These are phyloP conservation scores for Paulownia fortunei DNA, from an alignment of 257 asterid species.

Conservation along the genomic window DNA sequence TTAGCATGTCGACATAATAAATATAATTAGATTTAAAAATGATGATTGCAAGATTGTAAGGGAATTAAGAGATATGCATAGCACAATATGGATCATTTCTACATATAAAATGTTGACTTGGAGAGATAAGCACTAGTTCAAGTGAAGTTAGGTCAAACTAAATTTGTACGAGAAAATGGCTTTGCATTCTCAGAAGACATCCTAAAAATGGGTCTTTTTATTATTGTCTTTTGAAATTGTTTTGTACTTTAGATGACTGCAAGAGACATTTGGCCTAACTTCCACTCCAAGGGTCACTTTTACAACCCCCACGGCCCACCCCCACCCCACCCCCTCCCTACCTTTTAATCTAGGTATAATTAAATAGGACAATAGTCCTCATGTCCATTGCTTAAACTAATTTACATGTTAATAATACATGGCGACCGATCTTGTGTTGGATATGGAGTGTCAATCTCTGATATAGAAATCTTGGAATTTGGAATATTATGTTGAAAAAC, in stretches of 20 bases:
- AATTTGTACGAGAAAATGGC: slow-evolving; percentile 29
- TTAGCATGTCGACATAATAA: slow-evolving; percentile 5
- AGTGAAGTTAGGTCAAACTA: slow-evolving; percentile 39
- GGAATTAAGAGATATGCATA: slow-evolving; percentile 29
- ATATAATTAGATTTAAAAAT: background rate
- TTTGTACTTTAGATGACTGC: slow-evolving; percentile 17
- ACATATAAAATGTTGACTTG: slow-evolving; percentile 32
- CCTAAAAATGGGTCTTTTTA: slow-evolving; percentile 23
- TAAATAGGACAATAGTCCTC: background rate
- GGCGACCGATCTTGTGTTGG: background rate
- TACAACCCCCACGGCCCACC: background rate
- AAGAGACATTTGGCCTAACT: slow-evolving; percentile 42
- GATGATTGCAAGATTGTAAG: background rate
- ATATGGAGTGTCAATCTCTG: slow-evolving; percentile 11
- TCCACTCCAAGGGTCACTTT: slow-evolving; percentile 38
- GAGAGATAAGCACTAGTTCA: slow-evolving; percentile 31
- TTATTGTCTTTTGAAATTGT: background rate
- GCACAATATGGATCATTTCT: slow-evolving; percentile 16
- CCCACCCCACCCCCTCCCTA: background rate
- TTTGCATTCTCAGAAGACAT: slow-evolving; percentile 21
- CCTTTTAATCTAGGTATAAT: background rate
- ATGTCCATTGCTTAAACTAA: slow-evolving; percentile 9
- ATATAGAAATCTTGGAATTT: slow-evolving; percentile 13
- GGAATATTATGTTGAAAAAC: background rate
- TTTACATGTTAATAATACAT: background rate